Evolutionary conservation across 345 rosid genomes (phyloP).

Genomic region (Salix caprea): DNA sequence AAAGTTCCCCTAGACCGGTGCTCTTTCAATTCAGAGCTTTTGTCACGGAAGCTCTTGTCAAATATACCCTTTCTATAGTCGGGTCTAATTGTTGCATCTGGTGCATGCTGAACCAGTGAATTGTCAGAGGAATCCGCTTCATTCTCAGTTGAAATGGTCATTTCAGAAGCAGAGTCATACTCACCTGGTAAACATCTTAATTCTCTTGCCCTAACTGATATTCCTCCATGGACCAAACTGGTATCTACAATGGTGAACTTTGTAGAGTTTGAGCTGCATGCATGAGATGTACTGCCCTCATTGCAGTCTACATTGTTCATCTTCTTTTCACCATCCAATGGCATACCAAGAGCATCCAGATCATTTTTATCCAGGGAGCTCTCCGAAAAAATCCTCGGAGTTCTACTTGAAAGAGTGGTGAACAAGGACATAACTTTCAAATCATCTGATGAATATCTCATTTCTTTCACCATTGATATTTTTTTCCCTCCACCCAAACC

Average conservation of each 20-base stretch:
- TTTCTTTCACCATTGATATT: constrained; percentile 42
- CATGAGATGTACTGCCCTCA: constrained; percentile 8
- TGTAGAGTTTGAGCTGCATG: constrained; percentile 14
- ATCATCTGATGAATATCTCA: constrained; percentile 36
- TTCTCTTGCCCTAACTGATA: constrained; percentile 33
- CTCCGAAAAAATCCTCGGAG: constrained; percentile 18
- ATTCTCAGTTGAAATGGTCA: constrained; percentile 6
- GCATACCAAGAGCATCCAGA: constrained; percentile 21
- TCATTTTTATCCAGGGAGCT: constrained; percentile 16
- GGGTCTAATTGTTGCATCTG: constrained; percentile 3
- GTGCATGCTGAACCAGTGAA: constrained; percentile 16
- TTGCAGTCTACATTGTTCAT: not conserved
- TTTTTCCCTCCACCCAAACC: constrained; percentile 43
- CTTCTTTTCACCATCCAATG: constrained; percentile 29
- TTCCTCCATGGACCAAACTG: constrained; percentile 42
- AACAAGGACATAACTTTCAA: constrained; percentile 26
- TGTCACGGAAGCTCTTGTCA: constrained; percentile 23
- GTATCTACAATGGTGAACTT: constrained; percentile 56
- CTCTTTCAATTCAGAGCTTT: constrained; percentile 13
- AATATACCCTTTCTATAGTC: not conserved
- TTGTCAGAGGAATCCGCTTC: constrained; percentile 11
- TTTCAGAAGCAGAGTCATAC: constrained; percentile 19
- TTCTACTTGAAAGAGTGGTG: constrained; percentile 22
- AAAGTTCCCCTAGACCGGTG: constrained; percentile 30
- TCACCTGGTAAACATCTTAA: constrained; percentile 37